Percentiles rank a stretch among this genome's conserved stretches.
Evolutionary conservation across 192 early-diverging fungal species (phyloP).

Genomic region (Coemansia sp.): DNA sequence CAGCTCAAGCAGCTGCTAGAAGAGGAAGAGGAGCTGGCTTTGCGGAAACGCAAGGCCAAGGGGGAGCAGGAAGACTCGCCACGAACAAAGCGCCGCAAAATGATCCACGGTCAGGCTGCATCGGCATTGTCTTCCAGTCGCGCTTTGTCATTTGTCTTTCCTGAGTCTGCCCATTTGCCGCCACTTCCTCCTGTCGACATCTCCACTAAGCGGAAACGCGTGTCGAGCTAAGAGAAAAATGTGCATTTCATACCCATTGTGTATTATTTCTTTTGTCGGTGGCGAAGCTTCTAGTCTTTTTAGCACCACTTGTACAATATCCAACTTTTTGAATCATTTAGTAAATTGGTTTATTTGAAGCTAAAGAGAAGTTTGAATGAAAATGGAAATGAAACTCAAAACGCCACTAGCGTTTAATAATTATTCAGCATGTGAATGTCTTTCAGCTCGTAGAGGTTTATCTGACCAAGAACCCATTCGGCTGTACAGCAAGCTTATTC

Average conservation of each 20-base stretch:
- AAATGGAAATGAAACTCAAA: no score
- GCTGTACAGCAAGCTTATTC: no score
- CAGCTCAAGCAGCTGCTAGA: constrained; percentile 6
- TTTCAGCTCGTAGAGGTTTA: no score
- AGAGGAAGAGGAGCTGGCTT: background rate
- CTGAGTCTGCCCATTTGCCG: constrained; percentile 4
- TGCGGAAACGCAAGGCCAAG: constrained; percentile 32
- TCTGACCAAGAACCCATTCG: no score
- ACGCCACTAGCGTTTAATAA: no score
- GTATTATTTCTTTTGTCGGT: background rate
- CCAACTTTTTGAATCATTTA: no score
- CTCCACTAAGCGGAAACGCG: constrained; percentile 9
- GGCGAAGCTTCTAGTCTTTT: background rate
- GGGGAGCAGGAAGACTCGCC: constrained; percentile 42
- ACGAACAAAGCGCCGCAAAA: constrained; percentile 40
- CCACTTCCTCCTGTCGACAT: constrained; percentile 1
- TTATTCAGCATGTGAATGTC: no score
- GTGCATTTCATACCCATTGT: background rate
- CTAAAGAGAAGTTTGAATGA: background rate
- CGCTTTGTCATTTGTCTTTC: constrained; percentile 4
- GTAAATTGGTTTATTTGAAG: background rate
- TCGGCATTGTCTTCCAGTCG: background rate
- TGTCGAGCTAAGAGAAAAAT: background rate
- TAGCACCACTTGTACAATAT: background rate
- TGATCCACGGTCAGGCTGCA: constrained; percentile 20